Conservation (phyloP, 2,329 filamentous ascomycete species). For the Paecilomyces sp. region DNA sequence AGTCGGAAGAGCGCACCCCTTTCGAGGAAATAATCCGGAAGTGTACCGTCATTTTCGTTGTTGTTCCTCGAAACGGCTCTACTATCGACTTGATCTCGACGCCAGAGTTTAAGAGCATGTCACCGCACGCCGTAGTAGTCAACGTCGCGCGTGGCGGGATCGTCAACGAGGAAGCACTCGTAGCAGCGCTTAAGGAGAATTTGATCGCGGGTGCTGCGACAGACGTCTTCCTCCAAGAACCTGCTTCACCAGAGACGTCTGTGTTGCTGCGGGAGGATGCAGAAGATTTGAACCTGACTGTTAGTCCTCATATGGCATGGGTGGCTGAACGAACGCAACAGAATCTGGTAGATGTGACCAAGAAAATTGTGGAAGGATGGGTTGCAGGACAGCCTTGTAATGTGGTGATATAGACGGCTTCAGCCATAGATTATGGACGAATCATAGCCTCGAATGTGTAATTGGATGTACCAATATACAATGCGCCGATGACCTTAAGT, state of each 20-base stretch:
- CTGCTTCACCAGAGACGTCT: slow-evolving; percentile 36
- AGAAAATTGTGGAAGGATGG: slow-evolving; percentile 43
- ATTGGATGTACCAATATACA: background rate
- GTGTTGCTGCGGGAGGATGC: slow-evolving; percentile 38
- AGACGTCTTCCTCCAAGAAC: slow-evolving; percentile 46
- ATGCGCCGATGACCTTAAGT: background rate
- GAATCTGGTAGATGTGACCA: slow-evolving; percentile 39
- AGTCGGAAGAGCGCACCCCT: slow-evolving; percentile 8
- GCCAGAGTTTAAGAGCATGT: slow-evolving; percentile 39
- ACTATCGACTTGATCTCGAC: slow-evolving; percentile 28
- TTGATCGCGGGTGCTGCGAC: slow-evolving; percentile 44
- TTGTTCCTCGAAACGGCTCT: slow-evolving; percentile 20
- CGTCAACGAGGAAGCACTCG: slow-evolving; percentile 44
- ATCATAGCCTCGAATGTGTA: background rate
- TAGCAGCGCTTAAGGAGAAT: slow-evolving; percentile 37
- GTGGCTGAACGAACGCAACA: slow-evolving; percentile 41
- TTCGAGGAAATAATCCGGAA: slow-evolving; percentile 23
- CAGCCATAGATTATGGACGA: no score
- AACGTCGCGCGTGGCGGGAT: slow-evolving; percentile 47
- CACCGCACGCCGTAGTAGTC: slow-evolving; percentile 37
- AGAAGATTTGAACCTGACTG: slow-evolving; percentile 42
- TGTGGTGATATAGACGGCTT: slow-evolving; percentile 6
- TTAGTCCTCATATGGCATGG: slow-evolving; percentile 51
- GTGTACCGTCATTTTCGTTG: slow-evolving; percentile 24
- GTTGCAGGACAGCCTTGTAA: slow-evolving; percentile 22